Base-by-base conservation (phyloP, 75 land plant genomes). In the Sequoiadendron giganteum region DNA sequence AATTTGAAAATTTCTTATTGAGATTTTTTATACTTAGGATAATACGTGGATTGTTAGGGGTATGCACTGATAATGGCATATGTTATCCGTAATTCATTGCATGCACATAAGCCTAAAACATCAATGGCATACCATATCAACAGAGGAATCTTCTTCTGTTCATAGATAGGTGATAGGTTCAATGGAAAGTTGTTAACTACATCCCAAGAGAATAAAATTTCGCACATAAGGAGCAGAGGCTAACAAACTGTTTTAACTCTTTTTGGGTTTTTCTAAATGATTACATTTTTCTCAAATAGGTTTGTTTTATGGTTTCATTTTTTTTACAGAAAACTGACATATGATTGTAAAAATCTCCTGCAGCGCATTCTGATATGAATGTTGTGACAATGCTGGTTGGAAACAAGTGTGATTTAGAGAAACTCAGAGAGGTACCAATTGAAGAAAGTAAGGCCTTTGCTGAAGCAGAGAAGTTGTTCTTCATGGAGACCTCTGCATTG, bases 351-450 rank as follows among this genome's bases (percentile, higher is more conserved):
- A 38, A 78, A 19, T 52, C 43, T 39, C 40, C 21, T 87, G 91
- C 92, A 95, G 96, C 93, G 89, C 94, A 94, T 65, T 92, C 94
- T 28, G 96, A 95, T 76, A 88, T 91, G 55, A 95, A 92, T 79
- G 92, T 92, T n/a, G 96, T 94, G 47, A 92, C 77, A 77, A 95
- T 95, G 93, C 90, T 95, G 47, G 96, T 95, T 15, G 96, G 96
- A 18, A 95, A 95, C 92, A 94, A 95, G 87, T 92, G 92, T 75
- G 96, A 95, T 85, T 91, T 87, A 85, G 90, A 88, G 56, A 73
- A 90, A 39, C 54, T 90, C 76, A 86, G 94, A 55, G 90, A 93
- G 87, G 95, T 95, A n/a, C 85, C 91, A 19, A 80, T 88, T 47
- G 94, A 92, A 79, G 94, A 91, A 70, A 91, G 91, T 65, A 91